Conservation (phyloP, 1,284 basidiomycete genomes). For the Tylopilus orsonianus region DNA sequence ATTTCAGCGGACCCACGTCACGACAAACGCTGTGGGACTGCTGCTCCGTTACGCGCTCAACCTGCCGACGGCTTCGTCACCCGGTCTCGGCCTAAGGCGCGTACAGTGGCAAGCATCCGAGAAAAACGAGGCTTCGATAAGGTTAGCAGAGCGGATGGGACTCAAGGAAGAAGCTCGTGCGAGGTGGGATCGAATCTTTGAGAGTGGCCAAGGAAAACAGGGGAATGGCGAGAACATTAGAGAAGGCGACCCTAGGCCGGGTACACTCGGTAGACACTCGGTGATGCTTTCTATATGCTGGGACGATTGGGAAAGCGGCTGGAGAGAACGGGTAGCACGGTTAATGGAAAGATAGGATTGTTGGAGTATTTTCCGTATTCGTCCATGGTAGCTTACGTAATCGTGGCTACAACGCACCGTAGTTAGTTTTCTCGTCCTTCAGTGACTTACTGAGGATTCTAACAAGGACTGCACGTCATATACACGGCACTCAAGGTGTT, state of each 20-base stretch:
- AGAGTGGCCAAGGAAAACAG: constrained; percentile 26
- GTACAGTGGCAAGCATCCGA: constrained; percentile 61
- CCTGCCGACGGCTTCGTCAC: constrained; percentile 35
- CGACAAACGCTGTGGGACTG: constrained; percentile 59
- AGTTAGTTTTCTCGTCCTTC: too few relatives aligned
- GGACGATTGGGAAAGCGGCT: not conserved
- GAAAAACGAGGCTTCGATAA: constrained; percentile 49
- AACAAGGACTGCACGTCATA: too few relatives aligned
- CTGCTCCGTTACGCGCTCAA: constrained; percentile 57
- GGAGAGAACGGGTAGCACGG: not conserved
- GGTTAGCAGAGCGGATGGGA: constrained; percentile 58
- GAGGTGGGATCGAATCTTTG: constrained; percentile 53
- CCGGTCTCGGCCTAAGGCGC: constrained; percentile 59
- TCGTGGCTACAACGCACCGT: too few relatives aligned
- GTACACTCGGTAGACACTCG: not conserved
- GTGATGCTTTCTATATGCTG: not conserved
- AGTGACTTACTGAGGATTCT: too few relatives aligned
- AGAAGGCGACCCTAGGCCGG: not conserved
- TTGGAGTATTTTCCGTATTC: too few relatives aligned
- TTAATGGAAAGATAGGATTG: too few relatives aligned
- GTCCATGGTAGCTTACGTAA: too few relatives aligned
- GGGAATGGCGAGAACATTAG: not conserved
- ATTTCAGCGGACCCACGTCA: constrained; percentile 66
- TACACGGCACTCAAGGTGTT: too few relatives aligned
- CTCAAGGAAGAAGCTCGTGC: constrained; percentile 56